Conservation (phyloP, 2,329 filamentous ascomycete species). For the Fusarium sublunatum region DNA sequence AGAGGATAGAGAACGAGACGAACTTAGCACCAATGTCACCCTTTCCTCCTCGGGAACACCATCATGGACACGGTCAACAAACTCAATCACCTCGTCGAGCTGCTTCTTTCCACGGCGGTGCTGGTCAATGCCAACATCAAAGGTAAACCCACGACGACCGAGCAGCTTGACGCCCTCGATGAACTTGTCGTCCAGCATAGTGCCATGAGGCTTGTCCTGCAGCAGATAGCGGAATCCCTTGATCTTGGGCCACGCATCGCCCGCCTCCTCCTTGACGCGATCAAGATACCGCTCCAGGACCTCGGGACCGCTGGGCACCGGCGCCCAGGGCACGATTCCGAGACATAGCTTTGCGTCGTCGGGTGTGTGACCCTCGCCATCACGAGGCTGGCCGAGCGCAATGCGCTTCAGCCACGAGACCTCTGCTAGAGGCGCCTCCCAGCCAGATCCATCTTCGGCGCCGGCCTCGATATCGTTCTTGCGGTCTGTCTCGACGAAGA, state of each 20-base stretch:
- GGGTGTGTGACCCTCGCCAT: constrained; percentile 67
- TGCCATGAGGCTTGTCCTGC: constrained; percentile 77
- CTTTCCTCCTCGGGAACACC: constrained; percentile 68
- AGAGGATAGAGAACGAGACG: constrained; percentile 46
- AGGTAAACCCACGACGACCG: constrained; percentile 71
- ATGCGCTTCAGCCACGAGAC: constrained; percentile 76
- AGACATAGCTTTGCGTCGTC: constrained; percentile 65
- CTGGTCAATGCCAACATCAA: constrained; percentile 88
- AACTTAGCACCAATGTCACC: constrained; percentile 77
- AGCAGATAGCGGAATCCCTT: constrained; percentile 86
- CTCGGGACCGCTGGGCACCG: constrained; percentile 72
- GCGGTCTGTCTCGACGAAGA: constrained; percentile 87
- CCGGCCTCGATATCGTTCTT: constrained; percentile 66
- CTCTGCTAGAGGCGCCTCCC: constrained; percentile 76
- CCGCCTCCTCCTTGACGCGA: constrained; percentile 69
- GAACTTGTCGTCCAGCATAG: constrained; percentile 72
- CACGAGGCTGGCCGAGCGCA: constrained; percentile 66
- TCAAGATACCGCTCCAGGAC: constrained; percentile 74
- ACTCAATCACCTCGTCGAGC: constrained; percentile 75
- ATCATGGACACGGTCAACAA: constrained; percentile 75
- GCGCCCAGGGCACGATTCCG: constrained; percentile 87
- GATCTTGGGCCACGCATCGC: constrained; percentile 73
- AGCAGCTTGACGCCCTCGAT: constrained; percentile 74
- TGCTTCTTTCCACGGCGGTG: constrained; percentile 80
- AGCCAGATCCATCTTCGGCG: constrained; percentile 64